phyloP scores from a whole-genome alignment of 2,329 filamentous ascomycete species.

The Diaporthe eres region DNA sequence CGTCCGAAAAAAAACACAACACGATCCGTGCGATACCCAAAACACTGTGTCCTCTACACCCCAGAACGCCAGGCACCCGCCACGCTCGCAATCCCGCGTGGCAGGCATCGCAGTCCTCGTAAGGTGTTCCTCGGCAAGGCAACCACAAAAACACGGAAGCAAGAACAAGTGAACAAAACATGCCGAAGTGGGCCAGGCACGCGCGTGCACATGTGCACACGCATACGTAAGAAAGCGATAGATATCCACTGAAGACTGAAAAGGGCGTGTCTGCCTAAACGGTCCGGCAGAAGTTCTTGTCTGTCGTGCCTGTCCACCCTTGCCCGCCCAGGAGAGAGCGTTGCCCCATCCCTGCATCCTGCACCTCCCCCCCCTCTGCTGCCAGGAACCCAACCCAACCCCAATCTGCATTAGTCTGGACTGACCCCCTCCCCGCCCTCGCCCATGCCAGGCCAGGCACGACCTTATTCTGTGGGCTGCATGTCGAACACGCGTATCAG shows the following conservation, averaged over 20 bases:
- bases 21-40: background rate
- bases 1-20: background rate
- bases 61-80: constrained; percentile 13
- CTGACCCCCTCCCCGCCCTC: no score
- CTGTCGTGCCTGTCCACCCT: background rate
- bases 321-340: background rate
- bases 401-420: constrained; percentile 8
- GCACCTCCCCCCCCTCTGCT: background rate
- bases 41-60: background rate
- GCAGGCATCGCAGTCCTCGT: background rate
- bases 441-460: background rate
- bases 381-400: background rate
- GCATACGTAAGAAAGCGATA: constrained; percentile 1
- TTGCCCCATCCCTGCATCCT: background rate
- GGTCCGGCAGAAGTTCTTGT: constrained; percentile 10
- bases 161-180: background rate
- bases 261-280: constrained; percentile 33
- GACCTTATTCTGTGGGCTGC: constrained; percentile 24
- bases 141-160: background rate
- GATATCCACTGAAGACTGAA: background rate
- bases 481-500: constrained; percentile 25
- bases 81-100: background rate
- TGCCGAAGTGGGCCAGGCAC: constrained; percentile 1
- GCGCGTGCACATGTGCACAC: constrained; percentile 20
- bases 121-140: constrained; percentile 8